Evolutionary conservation across 2,329 filamentous ascomycete genomes (phyloP), one percentile per base, ranked within the genome.

Genomic region (Pseudogymnoascus sp.): DNA sequence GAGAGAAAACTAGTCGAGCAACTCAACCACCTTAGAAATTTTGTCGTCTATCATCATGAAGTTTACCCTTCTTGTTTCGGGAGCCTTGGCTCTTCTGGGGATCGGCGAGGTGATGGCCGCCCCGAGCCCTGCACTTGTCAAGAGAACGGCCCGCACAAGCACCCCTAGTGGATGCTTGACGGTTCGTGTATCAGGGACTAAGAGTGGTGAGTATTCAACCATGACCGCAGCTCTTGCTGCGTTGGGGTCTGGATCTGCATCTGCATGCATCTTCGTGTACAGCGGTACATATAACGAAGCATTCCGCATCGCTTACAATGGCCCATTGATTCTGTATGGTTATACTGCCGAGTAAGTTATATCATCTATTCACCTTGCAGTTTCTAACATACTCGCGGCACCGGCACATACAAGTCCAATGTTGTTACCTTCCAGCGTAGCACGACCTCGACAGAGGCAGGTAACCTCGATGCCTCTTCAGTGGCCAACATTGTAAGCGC

Each of bases 251-350:
- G 64, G 64, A 44, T 62, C 63, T 6, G 40, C 42, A 53, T 56
- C 47, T 18, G 63, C 82, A 64, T 77, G 74, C 63, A 82, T 84
- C 70, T 83, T 82, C 73, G 80, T 84, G 68, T 71, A 81, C 66
- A 72, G 77, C 35, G 82, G 82, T 2, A 83, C 78, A 42, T 84
- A 84, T 74, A 73, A 74, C 21, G 81, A 84, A 69, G 72, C 76
- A 12, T 71, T 84, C 37, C 79, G 76, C 7, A 77, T 84, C 66
- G 42, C 42, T 1, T 64, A 65, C 33, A 35, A 16, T 10, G 65
- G 63, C 11, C 38, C 56, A 44, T 28, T 67, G 25, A 65, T 53
- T 8, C 44, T 67, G 5, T 83, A 82, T 65, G 82, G 82, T n/a
- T 78, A 79, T 68, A 83, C 82, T 1, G 70, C 69, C 44, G 73